Evolutionary conservation across 2,329 filamentous ascomycete genomes (phyloP).

Genomic region (Sclerotinia glacialis): DNA sequence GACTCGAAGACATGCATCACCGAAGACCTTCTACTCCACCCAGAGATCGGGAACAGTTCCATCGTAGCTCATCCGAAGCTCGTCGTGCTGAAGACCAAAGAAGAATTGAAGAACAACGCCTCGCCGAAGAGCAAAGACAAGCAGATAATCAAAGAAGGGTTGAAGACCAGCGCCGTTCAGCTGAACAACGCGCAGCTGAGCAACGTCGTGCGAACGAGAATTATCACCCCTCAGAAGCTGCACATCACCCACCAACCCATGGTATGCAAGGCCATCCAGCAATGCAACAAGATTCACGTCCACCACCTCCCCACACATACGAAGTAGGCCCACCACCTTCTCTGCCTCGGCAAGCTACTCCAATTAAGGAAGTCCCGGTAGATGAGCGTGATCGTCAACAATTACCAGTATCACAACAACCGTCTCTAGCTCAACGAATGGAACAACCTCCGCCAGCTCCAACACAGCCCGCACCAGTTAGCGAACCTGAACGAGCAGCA

Average conservation of each 20-base stretch:
- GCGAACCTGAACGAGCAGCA: conserved; percentile 78
- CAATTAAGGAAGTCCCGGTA: conserved; percentile 50
- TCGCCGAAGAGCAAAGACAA: conserved; percentile 31
- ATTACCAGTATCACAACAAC: conserved; percentile 35
- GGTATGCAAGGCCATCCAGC: conserved; percentile 56
- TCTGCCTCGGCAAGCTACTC: conserved; percentile 21
- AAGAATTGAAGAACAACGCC: conserved; percentile 59
- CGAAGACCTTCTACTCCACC: conserved; percentile 76
- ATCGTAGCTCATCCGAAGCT: conserved; percentile 73
- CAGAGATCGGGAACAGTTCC: conserved; percentile 56
- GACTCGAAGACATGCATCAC: conserved; percentile 78
- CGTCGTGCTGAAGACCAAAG: conserved; percentile 63
- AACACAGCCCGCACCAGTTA: conserved; percentile 49
- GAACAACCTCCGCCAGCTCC: conserved; percentile 40
- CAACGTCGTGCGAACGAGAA: conserved; percentile 71
- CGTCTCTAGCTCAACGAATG: conserved; percentile 41
- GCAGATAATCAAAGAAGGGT: conserved; percentile 42
- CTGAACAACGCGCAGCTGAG: conserved; percentile 57
- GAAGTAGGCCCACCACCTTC: conserved; percentile 47
- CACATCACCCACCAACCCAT: conserved; percentile 73
- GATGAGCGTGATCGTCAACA: conserved; percentile 52
- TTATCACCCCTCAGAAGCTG: conserved; percentile 90
- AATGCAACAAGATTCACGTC: conserved; percentile 54
- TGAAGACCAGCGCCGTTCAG: conserved; percentile 58
- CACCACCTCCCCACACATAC: conserved; percentile 52